Evolutionary conservation across 176 grass and related monocot species (phyloP), one percentile per base, ranked within the genome.

Genomic region (Ensete ventricosum): DNA sequence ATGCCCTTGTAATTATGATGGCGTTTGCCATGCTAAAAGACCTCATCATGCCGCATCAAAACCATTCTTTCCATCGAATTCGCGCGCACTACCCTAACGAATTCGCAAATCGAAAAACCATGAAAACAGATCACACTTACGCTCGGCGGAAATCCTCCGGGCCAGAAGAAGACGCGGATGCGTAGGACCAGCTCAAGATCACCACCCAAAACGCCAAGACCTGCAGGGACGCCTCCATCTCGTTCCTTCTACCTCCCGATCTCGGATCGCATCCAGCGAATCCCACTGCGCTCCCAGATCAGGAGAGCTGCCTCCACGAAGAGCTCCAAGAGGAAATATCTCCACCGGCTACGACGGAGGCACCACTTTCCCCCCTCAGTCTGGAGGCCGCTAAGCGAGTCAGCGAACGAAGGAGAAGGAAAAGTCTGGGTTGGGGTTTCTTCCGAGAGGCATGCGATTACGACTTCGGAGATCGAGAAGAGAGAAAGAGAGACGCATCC

Each of bases 101-200:
- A 55, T 7, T 19, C 25, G 16, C 12, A 54, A 29, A 58, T 43
- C 21, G 13, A 57, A 55, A 73, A 55, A 74, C 19, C 71, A 55
- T 29, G 14, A 27, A 74, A 57, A 14, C 1, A 57, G 23, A 26
- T 74, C 12, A 54, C 49, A 74, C 72, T 74, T 57, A 74, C 72
- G 72, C n/a, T 74, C 72, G 52, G n/a, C 8, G 72, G 53, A 74
- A 21, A 29, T 74, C 72, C 17, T 53, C 72, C 22, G 72, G 23
- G 11, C 57, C 72, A 74, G 50, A 50, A 9, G 72, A 14, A 26
- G 52, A 54, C 16, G 53, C 53, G 11, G 53, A 17, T 14, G 11
- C 22, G 9, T 19, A 74, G 11, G 8, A 29, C 52, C 72, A 74
- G 8, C 22, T 53, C 16, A 55, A 26, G 72, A 74, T 27, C 53